Base-by-base conservation (phyloP, 2,329 filamentous ascomycete genomes). In the Ophiostoma ulmi region DNA sequence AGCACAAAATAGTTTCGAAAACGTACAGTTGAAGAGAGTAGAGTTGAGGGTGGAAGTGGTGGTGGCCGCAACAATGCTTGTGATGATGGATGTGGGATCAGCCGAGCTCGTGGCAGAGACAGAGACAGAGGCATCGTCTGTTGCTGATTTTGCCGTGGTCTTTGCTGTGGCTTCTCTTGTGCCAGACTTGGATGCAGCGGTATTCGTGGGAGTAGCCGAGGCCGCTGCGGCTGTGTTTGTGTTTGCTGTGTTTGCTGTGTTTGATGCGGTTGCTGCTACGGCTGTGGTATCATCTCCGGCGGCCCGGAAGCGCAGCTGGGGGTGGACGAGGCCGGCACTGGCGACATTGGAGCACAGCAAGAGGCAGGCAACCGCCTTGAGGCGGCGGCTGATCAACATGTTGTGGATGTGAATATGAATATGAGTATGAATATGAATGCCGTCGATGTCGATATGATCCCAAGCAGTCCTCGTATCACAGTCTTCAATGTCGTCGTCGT, bases 11-110 rank as follows among this genome's bases (percentile, higher is more conserved):
- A 1, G 69, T 13, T 41, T 75, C 73, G 2, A 73, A 5, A 14
- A 76, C 77, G 22, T 74, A 78, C 77, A 69, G 67, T 78, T 75
- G 22, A 76, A 77, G 0, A 76, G 26, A 0, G 73, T 75, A 1
- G 72, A 10, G 65, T 76, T 76, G 3, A 74, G 66, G 17, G 71
- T 61, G 1, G 64, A 68, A 0, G 73, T 74, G 20, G 71, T 66
- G 11, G 67, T 71, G 13, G 44, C 8, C n/a, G 71, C 35, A 1
- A 61, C 67, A 14, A 58, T 58, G 36, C 67, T 72, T 26, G 72
- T 48, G 38, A 69, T 35, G 2, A 70, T 41, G 3, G 70, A 55
- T 7, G 58, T 44, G 11, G 67, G 66, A 0, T 36, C 22, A 5
- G 70, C 14, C 0, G 73, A 13, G 1, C n/a, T 26, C 14, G n/a